Base-by-base conservation (phyloP, 169 alveolate genomes). In the Babesia divergens region DNA sequence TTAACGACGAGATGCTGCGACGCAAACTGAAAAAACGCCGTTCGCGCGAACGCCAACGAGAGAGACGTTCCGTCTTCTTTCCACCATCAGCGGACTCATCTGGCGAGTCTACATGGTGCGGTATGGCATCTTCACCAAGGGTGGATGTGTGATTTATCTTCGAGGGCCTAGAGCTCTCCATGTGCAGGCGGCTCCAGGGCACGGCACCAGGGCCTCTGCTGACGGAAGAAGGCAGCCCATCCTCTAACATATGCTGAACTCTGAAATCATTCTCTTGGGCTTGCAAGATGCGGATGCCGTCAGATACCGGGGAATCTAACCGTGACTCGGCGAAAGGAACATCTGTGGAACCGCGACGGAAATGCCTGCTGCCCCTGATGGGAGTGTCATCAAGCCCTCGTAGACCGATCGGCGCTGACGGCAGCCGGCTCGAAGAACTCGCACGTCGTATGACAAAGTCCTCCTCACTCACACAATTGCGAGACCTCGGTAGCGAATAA, bases 11-110 rank as follows among this genome's bases (percentile, higher is more conserved):
- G 6, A 77, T 46, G 43, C 64, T 77, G 53, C 40, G 54, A 24
- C 82, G 60, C 0, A 77, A 40, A 47, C 49, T 77, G 46, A 77
- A 77, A 46, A 65, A 59, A 40, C 76, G 65, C 0, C 86, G 53
- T 11, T 77, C 86, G 7, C 65, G 42, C 28, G n/a, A 32, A 7
- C 71, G 65, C 53, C 62, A 18, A 20, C 51, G 47, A 16, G 47
- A 40, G 16, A 16, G 32, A 14, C 35, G 74, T 4, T 68, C 79
- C 31, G 53, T 54, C 46, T 59, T 37, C 18, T n/a, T 26, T 16
- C 47, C 76, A 18, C 47, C 76, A 7, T 68, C 81, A 35, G 31
- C 24, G 50, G 35, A 55, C 16, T n/a, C n/a, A n/a, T n/a, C n/a
- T n/a, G n/a, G n/a, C n/a, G n/a, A n/a, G n/a, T n/a, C n/a, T n/a